Conservation (phyloP, 805 yeast genomes). For the Tetrapisispora taiwanensis region DNA sequence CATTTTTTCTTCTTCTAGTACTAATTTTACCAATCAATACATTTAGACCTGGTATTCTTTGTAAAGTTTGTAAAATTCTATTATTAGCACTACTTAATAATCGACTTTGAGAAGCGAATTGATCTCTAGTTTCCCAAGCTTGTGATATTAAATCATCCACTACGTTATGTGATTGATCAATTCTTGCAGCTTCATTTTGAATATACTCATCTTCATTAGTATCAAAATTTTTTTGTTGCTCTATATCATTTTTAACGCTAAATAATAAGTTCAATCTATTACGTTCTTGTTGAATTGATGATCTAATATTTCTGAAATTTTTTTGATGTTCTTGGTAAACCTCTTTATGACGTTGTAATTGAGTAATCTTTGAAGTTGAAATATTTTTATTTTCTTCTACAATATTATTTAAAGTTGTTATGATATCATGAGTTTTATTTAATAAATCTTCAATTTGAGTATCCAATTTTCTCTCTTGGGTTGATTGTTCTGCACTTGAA, state of each 20-base stretch:
- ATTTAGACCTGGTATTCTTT: slow-evolving; percentile 74
- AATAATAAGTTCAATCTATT: slow-evolving; percentile 63
- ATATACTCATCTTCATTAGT: slow-evolving; percentile 56
- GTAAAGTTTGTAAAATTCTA: slow-evolving; percentile 49
- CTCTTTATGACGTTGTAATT: slow-evolving; percentile 74
- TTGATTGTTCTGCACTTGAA: slow-evolving; percentile 38
- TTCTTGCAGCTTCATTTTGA: slow-evolving; percentile 64
- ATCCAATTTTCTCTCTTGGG: slow-evolving; percentile 39
- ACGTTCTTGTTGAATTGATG: slow-evolving; percentile 59
- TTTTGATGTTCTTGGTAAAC: slow-evolving; percentile 57
- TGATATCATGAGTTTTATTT: slow-evolving; percentile 42
- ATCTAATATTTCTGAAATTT: slow-evolving; percentile 50
- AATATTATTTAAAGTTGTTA: slow-evolving; percentile 42
- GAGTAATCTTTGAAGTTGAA: slow-evolving; percentile 68
- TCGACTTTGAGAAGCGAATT: slow-evolving; percentile 61
- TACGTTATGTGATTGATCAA: slow-evolving; percentile 59
- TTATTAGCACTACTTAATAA: slow-evolving; percentile 54
- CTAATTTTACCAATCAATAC: slow-evolving; percentile 68
- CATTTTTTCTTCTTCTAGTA: slow-evolving; percentile 80
- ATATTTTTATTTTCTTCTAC: slow-evolving; percentile 47
- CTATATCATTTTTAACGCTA: slow-evolving; percentile 71
- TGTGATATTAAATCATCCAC: slow-evolving; percentile 75
- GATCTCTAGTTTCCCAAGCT: slow-evolving; percentile 86
- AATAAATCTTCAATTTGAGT: slow-evolving; percentile 43
- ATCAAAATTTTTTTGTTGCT: slow-evolving; percentile 41